These are phyloP conservation scores for Cercospora citrullina DNA, from an alignment of 2,329 filamentous ascomycete genomes.

Conservation along the genomic window DNA sequence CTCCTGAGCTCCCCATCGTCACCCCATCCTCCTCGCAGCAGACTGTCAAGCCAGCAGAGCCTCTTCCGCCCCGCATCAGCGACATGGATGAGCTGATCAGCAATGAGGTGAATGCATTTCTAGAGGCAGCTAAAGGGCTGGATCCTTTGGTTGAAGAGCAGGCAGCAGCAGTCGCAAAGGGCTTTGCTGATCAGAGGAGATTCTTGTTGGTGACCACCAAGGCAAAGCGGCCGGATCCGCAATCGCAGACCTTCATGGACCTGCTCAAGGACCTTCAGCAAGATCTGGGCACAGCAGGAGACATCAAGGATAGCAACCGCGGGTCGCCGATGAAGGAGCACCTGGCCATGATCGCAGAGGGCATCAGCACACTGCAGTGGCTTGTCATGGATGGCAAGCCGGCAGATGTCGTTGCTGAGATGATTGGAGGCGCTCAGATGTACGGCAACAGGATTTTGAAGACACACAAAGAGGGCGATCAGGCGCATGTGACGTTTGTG, in stretches of 20 bases:
- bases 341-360: conserved; percentile 83
- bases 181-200: conserved; percentile 81
- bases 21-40: conserved; percentile 30
- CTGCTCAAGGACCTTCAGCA: conserved; percentile 85
- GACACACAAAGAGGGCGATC: conserved; percentile 82
- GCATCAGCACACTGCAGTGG: conserved; percentile 88
- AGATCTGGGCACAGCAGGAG: conserved; percentile 73
- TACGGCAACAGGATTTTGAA: conserved; percentile 93
- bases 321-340: conserved; percentile 75
- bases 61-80: conserved; percentile 73
- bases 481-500: conserved; percentile 81
- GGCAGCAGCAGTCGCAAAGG: conserved; percentile 61
- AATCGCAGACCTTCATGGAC: conserved; percentile 68
- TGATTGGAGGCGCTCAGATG: conserved; percentile 81
- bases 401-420: conserved; percentile 80
- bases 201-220: conserved; percentile 87
- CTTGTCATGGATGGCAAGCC: conserved; percentile 82
- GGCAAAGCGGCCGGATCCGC: conserved; percentile 84
- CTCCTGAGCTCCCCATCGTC: conserved; percentile 30
- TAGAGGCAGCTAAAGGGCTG: conserved; percentile 73
- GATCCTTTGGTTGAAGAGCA: conserved; percentile 68
- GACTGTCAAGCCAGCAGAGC: conserved; percentile 41
- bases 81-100: conserved; percentile 82
- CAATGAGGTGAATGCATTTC: conserved; percentile 73
- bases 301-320: conserved; percentile 79